Evolutionary conservation across 176 grass and related monocot genomes (phyloP).

Genomic region (Carex pumila): DNA sequence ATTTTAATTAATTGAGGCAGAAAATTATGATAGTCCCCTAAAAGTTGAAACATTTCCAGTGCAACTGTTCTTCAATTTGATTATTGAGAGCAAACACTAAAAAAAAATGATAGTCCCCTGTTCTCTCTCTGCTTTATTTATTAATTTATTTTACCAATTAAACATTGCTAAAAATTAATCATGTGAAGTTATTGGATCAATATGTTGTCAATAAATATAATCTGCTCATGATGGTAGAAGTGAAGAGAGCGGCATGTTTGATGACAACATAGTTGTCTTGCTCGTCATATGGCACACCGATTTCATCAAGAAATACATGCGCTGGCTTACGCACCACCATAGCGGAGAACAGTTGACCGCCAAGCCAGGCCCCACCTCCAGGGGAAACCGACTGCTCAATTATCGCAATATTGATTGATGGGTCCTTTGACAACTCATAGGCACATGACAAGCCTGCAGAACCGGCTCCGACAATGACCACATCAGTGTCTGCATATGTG

Average conservation of each 20-base stretch:
- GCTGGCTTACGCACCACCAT: constrained; percentile 96
- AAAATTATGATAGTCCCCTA: neutral
- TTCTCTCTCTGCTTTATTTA: neutral
- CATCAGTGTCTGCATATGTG: constrained; percentile 88
- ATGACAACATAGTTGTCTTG: constrained; percentile 73
- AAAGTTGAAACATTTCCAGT: neutral
- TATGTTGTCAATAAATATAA: neutral
- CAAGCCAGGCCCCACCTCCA: constrained; percentile 91
- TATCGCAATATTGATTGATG: constrained; percentile 52
- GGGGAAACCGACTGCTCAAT: constrained; percentile 95
- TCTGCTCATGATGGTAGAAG: constrained; percentile 85
- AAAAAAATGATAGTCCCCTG: neutral
- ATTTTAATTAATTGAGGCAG: neutral
- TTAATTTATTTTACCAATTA: neutral
- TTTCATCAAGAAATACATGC: constrained; percentile 85
- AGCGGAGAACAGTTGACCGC: constrained; percentile 93
- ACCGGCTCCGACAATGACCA: constrained; percentile 74
- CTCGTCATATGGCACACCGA: constrained; percentile 73
- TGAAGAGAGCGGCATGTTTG: constrained; percentile 91
- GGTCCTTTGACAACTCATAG: constrained; percentile 96
- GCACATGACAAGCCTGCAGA: constrained; percentile 89
- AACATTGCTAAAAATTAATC: neutral
- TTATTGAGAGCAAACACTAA: too few relatives aligned
- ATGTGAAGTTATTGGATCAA: neutral
- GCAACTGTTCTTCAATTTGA: neutral